Base-by-base conservation (phyloP, 768 basidiomycete genomes). In the Mycena vitilis region DNA sequence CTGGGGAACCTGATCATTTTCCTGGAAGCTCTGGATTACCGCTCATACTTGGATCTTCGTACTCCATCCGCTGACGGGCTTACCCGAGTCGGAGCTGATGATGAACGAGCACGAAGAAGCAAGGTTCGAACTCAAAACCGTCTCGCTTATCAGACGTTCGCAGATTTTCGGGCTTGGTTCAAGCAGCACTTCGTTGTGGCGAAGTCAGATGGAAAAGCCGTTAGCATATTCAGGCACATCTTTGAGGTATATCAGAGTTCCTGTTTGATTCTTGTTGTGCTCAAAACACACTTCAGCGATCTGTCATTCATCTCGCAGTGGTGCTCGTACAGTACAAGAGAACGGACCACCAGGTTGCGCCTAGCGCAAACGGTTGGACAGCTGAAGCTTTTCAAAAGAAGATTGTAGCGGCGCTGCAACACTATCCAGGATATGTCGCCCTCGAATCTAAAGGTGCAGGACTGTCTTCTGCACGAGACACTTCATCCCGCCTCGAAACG, bases 21-120 rank as follows among this genome's bases (percentile, higher is more conserved):
- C 4, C 48, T 60, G 34, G 59, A 60, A 12, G 47, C 59, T 37
- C 37, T 60, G 2, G 48, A 51, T 38, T 49, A 38, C 22, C 47
- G 48, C 8, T 49, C n/a, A 45, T 60, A 60, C 25, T 13, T 60
- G 3, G 45, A 37, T 30, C 30, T 30, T 30, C 30, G 5, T 30
- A 30, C 30, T 30, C 30, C 30, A 30, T 30, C 30, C 30, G 30
- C 30, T 30, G 30, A 30, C 30, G 30, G 30, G 30, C 30, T 30
- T 30, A 30, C 30, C 30, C 30, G 5, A 30, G 30, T 30, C 5
- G 30, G 5, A 30, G 30, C 30, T 30, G 30, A 30, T 30, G 5
- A 30, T 30, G 30, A 25, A 37, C 13, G 12, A 2, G 3, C 36
- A 49, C 20, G 22, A 22, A 18, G 22, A 48, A 12, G 10, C 40